Base-by-base conservation (phyloP, 345 rosid species). In the Turritis glabra region DNA sequence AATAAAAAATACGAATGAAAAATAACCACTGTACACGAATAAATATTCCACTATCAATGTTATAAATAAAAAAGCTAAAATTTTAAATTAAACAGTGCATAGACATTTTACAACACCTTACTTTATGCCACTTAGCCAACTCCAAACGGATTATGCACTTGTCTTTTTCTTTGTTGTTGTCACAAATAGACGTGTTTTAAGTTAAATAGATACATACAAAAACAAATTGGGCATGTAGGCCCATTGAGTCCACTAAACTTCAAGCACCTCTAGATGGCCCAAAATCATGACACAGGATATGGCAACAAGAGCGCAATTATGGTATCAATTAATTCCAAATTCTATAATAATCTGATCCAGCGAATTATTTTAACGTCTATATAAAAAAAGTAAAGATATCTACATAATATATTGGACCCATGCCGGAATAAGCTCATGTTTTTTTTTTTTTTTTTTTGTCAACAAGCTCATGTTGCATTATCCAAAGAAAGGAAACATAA, bases 81-180 rank as follows among this genome's bases (percentile, higher is more conserved):
- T 5, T 7, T 0, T 23, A 3, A 23, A 29, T 47, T 4, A 62
- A 25, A 41, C 23, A 63, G 29, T 47, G 21, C 17, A 19, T 38
- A 55, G n/a, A 26, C 37, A 25, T 7, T 66, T 33, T 23, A 2
- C 48, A 43, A 43, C 11, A 37, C 13, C 40, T 51, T 27, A 18
- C 37, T 53, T 25, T n/a, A 17, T 54, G 38, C 26, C 50, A 71
- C 67, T 71, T 71, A 23, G 23, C 57, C 37, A 58, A 51, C 60
- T 67, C 50, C 50, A 53, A 53, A 53, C 51, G 40, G 50, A 53
- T 53, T 67, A 38, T 17, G 51, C 51, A 38, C 26, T 54, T 67
- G 71, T 52, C 48, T 22, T 51, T 52, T 53, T 53, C 18, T 26
- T 53, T 52, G 72, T 8, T 52, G 58, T 51, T 23, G 51, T 53